Conservation (phyloP, 2,329 filamentous ascomycete genomes). For the Xylaria sp. region DNA sequence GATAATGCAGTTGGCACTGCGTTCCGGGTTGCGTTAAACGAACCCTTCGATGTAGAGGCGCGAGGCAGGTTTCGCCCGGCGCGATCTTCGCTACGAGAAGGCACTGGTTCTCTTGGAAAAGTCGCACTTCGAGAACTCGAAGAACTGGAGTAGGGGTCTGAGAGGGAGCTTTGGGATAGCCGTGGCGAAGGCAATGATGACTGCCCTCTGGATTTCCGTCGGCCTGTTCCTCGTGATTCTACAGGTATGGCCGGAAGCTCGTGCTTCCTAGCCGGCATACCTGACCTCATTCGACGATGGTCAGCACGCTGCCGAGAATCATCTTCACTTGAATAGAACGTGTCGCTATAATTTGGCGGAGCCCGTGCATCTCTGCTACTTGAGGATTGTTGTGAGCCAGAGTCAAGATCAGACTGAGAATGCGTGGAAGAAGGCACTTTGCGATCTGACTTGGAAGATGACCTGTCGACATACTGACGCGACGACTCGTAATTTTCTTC, state of each 20-base stretch:
- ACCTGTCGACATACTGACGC: constrained; percentile 36
- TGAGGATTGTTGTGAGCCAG: constrained; percentile 39
- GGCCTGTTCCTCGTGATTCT: constrained; percentile 37
- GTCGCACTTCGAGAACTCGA: constrained; percentile 46
- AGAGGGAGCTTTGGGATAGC: constrained; percentile 40
- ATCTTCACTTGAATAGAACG: constrained; percentile 48
- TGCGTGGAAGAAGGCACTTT: constrained; percentile 34
- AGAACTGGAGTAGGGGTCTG: constrained; percentile 39
- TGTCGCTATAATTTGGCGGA: constrained; percentile 39
- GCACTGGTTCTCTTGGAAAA: constrained; percentile 44
- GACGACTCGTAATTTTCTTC: constrained; percentile 39
- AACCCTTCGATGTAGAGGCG: constrained; percentile 41
- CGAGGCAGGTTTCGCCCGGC: constrained; percentile 40
- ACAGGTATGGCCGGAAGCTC: constrained; percentile 38
- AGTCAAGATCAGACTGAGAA: constrained; percentile 41
- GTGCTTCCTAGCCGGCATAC: constrained; percentile 35
- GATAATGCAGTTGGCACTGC: constrained; percentile 37
- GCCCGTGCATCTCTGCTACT: constrained; percentile 38
- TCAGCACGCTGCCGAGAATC: constrained; percentile 39
- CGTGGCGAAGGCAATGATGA: constrained; percentile 44
- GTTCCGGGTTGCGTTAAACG: constrained; percentile 32
- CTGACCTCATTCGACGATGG: constrained; percentile 41
- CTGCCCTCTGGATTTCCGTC: constrained; percentile 40
- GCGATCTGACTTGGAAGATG: constrained; percentile 37
- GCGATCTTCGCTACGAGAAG: constrained; percentile 39